phyloP scores from a whole-genome alignment of 2,329 filamentous ascomycete genomes.

The Colletotrichum endophyticum region DNA sequence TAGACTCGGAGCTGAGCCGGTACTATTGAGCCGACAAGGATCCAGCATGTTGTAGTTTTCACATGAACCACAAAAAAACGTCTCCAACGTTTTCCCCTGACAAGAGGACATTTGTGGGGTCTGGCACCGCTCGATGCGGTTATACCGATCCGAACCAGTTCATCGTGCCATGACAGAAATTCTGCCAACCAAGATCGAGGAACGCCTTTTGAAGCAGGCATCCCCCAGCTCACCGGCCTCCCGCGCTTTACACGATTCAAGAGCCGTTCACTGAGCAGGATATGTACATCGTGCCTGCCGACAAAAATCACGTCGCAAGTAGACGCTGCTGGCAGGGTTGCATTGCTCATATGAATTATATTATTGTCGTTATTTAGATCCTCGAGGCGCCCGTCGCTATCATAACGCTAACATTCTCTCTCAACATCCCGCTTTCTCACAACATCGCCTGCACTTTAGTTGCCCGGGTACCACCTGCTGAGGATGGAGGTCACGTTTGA shows the following conservation, averaged over 20 bases:
- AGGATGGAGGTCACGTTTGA: slow-evolving; percentile 11
- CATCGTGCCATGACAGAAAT: background rate
- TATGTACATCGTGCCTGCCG: background rate
- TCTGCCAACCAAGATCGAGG: background rate
- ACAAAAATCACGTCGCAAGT: background rate
- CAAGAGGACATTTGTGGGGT: background rate
- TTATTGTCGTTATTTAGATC: background rate
- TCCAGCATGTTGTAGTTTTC: background rate
- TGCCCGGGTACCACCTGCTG: slow-evolving; percentile 16
- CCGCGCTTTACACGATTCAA: background rate
- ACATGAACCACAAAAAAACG: background rate
- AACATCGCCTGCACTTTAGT: background rate
- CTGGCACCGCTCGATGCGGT: background rate
- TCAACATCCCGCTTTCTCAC: background rate
- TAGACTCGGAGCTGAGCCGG: background rate
- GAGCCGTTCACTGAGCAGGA: background rate
- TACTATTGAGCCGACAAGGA: background rate
- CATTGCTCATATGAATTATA: background rate
- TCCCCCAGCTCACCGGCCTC: background rate
- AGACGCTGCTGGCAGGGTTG: background rate
- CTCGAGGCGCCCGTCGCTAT: background rate
- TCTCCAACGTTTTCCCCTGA: background rate
- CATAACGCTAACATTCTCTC: background rate
- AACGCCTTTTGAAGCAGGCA: background rate
- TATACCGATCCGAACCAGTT: background rate